Percentiles rank a stretch among this genome's conserved stretches.
phyloP scores from a whole-genome alignment of 495 filamentous ascomycete species.

The Durotheca rogersii region DNA sequence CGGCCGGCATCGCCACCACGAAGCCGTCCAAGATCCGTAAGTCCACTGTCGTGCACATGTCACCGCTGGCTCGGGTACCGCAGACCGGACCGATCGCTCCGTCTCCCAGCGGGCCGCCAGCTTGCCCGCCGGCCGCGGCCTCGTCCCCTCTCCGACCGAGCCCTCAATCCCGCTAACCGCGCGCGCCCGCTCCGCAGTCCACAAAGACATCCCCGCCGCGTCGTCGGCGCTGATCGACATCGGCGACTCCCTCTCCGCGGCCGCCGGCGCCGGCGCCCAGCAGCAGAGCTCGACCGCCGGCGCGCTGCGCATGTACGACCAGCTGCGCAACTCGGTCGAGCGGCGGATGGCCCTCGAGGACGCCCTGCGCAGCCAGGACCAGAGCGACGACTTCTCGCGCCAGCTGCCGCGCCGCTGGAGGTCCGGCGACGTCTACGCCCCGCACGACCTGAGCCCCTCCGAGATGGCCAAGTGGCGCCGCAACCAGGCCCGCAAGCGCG shows the following conservation, averaged over 20 bases:
- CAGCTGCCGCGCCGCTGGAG: constrained; percentile 61
- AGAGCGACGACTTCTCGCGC: constrained; percentile 38
- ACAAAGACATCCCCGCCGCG: constrained; percentile 14
- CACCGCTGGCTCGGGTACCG: too few relatives aligned
- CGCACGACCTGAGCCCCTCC: constrained; percentile 74
- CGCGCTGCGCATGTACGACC: too few relatives aligned
- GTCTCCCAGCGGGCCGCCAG: too few relatives aligned
- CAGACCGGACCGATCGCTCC: too few relatives aligned
- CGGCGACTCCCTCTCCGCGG: constrained; percentile 10
- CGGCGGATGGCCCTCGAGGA: constrained; percentile 40
- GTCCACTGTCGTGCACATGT: too few relatives aligned
- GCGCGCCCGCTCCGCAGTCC: constrained; percentile 14
- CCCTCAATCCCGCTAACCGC: constrained; percentile 13
- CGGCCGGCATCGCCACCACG: constrained; percentile 24
- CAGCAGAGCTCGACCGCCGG: too few relatives aligned
- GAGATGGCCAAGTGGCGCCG: constrained; percentile 69
- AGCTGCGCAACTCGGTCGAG: constrained; percentile 1
- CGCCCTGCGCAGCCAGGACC: constrained; percentile 19
- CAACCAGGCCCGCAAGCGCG: constrained; percentile 47
- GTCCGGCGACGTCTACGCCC: constrained; percentile 82
- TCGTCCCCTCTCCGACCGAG: not conserved
- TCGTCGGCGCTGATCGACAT: constrained; percentile 19
- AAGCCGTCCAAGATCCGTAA: constrained; percentile 15
- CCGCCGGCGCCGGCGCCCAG: not conserved
- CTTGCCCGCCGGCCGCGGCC: too few relatives aligned